Evolutionary conservation across 805 yeast genomes (phyloP).

Genomic region (Myxozyma nipponensis): DNA sequence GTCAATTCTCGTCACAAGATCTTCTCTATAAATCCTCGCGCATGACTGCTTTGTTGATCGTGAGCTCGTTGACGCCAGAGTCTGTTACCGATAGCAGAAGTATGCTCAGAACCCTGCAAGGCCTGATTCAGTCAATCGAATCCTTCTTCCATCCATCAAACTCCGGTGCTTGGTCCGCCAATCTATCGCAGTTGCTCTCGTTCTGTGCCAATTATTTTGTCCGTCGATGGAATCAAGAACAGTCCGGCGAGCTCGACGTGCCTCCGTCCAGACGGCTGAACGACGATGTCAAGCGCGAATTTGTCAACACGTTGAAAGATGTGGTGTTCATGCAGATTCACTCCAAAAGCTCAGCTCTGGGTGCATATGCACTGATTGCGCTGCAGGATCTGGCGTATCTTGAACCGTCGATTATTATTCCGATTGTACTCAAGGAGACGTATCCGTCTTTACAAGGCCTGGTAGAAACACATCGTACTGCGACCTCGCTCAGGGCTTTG

Average conservation of each 20-base stretch:
- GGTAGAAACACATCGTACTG: slow-evolving; percentile 67
- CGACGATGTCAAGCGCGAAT: slow-evolving; percentile 39
- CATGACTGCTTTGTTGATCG: slow-evolving; percentile 50
- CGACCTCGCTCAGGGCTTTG: slow-evolving; percentile 65
- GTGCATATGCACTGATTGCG: slow-evolving; percentile 55
- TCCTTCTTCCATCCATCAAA: slow-evolving; percentile 92
- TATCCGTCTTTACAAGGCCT: slow-evolving; percentile 49
- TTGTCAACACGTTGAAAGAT: slow-evolving; percentile 54
- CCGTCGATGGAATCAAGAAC: slow-evolving; percentile 39
- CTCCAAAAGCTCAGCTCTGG: slow-evolving; percentile 57
- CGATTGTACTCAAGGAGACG: slow-evolving; percentile 49
- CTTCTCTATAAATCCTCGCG: slow-evolving; percentile 30
- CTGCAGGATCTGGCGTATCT: slow-evolving; percentile 63
- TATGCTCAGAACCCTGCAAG: slow-evolving; percentile 24
- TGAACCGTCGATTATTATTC: slow-evolving; percentile 46
- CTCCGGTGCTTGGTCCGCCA: slow-evolving; percentile 78
- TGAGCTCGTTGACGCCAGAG: slow-evolving; percentile 49
- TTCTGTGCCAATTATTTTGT: slow-evolving; percentile 45
- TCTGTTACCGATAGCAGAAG: slow-evolving; percentile 39
- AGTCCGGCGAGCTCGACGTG: slow-evolving; percentile 33
- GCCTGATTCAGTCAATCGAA: slow-evolving; percentile 62
- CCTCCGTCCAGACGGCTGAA: slow-evolving; percentile 36
- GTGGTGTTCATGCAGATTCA: slow-evolving; percentile 68
- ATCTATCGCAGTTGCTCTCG: slow-evolving; percentile 62
- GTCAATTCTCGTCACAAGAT: slow-evolving; percentile 9